Evolutionary conservation across 345 rosid species (phyloP), one percentile per base, ranked within the genome.

Genomic region (Clarkia xantiana): DNA sequence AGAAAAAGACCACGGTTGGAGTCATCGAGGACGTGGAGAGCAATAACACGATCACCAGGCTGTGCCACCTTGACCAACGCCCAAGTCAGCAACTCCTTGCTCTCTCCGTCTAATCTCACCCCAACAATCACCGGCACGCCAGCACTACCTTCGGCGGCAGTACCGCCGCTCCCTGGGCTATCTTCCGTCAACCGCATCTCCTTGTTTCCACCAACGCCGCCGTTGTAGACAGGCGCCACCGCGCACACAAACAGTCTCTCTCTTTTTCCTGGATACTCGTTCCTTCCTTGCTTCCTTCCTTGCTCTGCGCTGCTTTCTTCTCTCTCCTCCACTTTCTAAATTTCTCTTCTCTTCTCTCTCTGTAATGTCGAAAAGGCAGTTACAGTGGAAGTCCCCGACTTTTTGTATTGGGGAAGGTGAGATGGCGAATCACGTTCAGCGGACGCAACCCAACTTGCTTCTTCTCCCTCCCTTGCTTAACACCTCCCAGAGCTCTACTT

Each of bases 51-150:
- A 65, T 86, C 95, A 47, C 91, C 88, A 13, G 96, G 89, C 58
- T 66, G 69, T 0, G 93, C 81, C 36, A 76, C 77, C 70, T 83
- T 86, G 59, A 90, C 88, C 13, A 90, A 63, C 1, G 93, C 71
- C 97, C 96, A 90, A 0, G 96, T 83, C 43, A 90, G 75, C 67
- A 86, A 71, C 58, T 86, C 89, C 53, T 79, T 56, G 44, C 97
- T 83, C 64, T 65, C 64, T 11, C 60, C 77, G 45, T 90, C 94
- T 10, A 88, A 72, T 59, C 73, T 86, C 45, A 89, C 80, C 34
- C 94, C 97, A 2, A 90, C 94, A 11, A 83, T 73, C 61, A 90
- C 68, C 52, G 78, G 71, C 18, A 47, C 60, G 20, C 70, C 67
- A 11, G 25, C 67, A 17, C 42, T 59, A 9, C 45, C 51, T 0